Percentiles rank a stretch among this genome's conserved stretches.
Evolutionary conservation across 2,329 filamentous ascomycete genomes (phyloP).

Genomic region (Zasmidium cellare): DNA sequence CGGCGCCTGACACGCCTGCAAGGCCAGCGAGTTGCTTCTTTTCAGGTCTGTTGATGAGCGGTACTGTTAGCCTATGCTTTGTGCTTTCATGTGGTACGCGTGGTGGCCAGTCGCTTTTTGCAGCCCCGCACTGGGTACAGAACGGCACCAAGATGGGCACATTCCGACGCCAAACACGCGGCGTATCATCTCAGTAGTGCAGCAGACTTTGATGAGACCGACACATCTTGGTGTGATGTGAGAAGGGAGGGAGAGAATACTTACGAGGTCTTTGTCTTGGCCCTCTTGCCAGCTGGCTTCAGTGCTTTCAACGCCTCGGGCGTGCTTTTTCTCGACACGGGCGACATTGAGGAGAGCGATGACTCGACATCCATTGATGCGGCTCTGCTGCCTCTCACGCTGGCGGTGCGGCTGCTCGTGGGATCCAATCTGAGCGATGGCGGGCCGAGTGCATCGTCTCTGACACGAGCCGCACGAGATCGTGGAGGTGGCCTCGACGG

Average conservation of each 20-base stretch:
- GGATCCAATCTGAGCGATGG: conserved; percentile 25
- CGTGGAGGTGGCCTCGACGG: conserved; percentile 18
- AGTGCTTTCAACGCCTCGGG: conserved; percentile 26
- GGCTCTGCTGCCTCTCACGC: conserved; percentile 25
- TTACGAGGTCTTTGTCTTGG: conserved; percentile 43
- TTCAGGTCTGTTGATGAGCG: conserved; percentile 59
- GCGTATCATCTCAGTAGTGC: neutral
- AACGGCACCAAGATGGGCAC: conserved; percentile 14
- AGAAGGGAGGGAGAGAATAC: conserved; percentile 20
- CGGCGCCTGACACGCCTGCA: conserved; percentile 66
- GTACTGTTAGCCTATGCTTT: conserved; percentile 24
- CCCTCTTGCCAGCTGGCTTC: conserved; percentile 32
- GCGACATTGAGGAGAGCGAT: conserved; percentile 35
- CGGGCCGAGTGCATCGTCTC: conserved; percentile 21
- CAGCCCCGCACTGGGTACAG: conserved; percentile 23
- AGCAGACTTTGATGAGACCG: neutral
- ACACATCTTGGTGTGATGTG: conserved; percentile 2
- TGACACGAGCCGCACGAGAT: conserved; percentile 19
- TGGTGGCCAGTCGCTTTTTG: neutral
- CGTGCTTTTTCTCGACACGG: conserved; percentile 31
- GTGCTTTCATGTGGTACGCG: conserved; percentile 9
- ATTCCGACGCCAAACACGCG: conserved; percentile 24
- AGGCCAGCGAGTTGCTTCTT: conserved; percentile 72
- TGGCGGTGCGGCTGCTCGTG: conserved; percentile 23
- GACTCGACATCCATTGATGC: conserved; percentile 32